These are phyloP conservation scores for Ramaria sp. DNA, from an alignment of 768 basidiomycete genomes.

Conservation along the genomic window DNA sequence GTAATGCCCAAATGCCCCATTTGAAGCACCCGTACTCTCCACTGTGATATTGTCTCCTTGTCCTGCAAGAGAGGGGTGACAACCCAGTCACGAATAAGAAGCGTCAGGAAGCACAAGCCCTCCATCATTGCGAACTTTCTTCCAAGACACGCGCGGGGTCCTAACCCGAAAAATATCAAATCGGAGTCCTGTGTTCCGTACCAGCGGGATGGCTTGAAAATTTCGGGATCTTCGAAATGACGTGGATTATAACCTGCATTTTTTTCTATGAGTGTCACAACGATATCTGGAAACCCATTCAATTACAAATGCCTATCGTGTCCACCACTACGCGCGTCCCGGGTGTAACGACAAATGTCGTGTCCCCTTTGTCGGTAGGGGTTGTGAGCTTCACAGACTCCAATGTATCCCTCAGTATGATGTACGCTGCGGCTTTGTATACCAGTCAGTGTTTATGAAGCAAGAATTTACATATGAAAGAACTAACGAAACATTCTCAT, in stretches of 20 bases:
- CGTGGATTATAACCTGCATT: conserved; percentile 37
- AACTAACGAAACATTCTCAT: conserved; percentile 24
- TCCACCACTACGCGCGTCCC: conserved; percentile 29
- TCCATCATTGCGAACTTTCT: conserved; percentile 45
- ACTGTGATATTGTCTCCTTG: conserved; percentile 22
- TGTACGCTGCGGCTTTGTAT: conserved; percentile 18
- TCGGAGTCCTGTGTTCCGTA: conserved; percentile 23
- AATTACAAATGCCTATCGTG: conserved; percentile 39
- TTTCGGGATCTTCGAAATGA: conserved; percentile 38
- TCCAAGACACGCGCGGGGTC: conserved; percentile 44
- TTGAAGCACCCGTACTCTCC: background rate
- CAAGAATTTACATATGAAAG: background rate
- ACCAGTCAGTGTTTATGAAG: background rate
- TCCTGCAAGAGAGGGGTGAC: conserved; percentile 32
- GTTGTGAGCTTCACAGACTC: conserved; percentile 15
- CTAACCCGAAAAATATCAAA: conserved; percentile 20
- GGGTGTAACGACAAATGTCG: conserved; percentile 13
- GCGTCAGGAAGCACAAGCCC: conserved; percentile 40
- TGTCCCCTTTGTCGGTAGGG: conserved; percentile 9
- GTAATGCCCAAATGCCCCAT: background rate
- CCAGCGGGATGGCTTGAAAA: conserved; percentile 43
- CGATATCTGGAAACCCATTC: background rate
- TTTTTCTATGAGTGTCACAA: background rate
- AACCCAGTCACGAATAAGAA: conserved; percentile 43
- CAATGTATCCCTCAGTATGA: conserved; percentile 21